phyloP scores from a whole-genome alignment of 2,329 filamentous ascomycete species.

The Paraphoma sp. region DNA sequence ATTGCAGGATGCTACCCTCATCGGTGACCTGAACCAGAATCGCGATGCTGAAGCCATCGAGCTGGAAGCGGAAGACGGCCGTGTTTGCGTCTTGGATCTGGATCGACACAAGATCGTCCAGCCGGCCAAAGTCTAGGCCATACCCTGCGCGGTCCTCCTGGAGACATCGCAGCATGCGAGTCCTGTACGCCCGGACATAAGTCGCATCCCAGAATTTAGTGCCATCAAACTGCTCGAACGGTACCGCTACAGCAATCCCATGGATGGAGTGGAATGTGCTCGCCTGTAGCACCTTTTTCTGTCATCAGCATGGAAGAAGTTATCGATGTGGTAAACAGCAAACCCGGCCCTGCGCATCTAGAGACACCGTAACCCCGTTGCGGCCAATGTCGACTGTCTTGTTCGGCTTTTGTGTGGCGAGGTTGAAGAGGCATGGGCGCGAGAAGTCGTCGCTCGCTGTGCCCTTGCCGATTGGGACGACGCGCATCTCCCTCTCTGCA shows the following conservation, averaged over 20 bases:
- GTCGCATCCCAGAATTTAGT: conserved; percentile 10
- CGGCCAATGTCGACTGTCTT: conserved; percentile 17
- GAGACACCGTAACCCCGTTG: conserved; percentile 10
- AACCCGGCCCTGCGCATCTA: conserved; percentile 14
- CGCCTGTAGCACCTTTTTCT: conserved; percentile 14
- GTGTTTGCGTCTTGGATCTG: conserved; percentile 5
- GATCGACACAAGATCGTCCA: conserved; percentile 1
- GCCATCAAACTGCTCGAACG: conserved; percentile 12
- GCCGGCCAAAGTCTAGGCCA: conserved; percentile 8
- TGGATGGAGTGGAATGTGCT: conserved; percentile 14
- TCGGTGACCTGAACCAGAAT: conserved; percentile 1
- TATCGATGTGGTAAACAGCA: neutral
- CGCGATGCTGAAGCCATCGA: conserved; percentile 1
- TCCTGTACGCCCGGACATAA: conserved; percentile 13
- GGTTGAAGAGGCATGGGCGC: conserved; percentile 9
- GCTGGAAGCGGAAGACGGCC: conserved; percentile 3
- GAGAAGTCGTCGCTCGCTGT: conserved; percentile 6
- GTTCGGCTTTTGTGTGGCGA: conserved; percentile 2
- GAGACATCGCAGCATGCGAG: conserved; percentile 13
- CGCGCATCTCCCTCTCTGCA: neutral
- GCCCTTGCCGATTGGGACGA: neutral
- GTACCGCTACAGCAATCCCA: conserved; percentile 10
- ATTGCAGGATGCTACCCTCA: conserved; percentile 7
- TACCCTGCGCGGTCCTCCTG: conserved; percentile 7
- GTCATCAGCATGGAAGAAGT: neutral